Percentiles rank a stretch among this genome's conserved stretches.
These are phyloP conservation scores for Cladosporium sp. DNA, from an alignment of 2,329 filamentous ascomycete genomes.

Conservation along the genomic window DNA sequence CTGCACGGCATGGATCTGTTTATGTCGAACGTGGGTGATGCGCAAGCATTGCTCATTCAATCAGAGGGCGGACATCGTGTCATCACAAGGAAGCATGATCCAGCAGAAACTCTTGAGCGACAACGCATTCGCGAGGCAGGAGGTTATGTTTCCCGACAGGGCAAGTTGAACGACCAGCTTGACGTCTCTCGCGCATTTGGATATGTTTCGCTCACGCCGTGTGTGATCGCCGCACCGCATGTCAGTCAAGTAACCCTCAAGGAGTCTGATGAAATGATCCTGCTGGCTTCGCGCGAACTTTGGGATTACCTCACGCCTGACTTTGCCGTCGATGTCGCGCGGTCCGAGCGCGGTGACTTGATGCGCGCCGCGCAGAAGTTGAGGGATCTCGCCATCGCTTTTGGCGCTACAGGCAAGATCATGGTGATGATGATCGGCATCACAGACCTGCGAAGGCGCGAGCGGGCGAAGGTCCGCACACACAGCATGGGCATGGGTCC, in stretches of 20 bases:
- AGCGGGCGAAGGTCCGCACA: constrained; percentile 69
- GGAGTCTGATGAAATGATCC: constrained; percentile 88
- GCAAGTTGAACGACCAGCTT: constrained; percentile 85
- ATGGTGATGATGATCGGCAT: constrained; percentile 99
- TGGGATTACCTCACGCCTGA: constrained; percentile 93
- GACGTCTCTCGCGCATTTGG: constrained; percentile 93
- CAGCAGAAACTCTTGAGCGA: constrained; percentile 77
- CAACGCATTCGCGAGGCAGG: constrained; percentile 89
- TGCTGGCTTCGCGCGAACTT: constrained; percentile 85
- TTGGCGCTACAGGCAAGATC: constrained; percentile 88
- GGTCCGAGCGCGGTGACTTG: constrained; percentile 79
- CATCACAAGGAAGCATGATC: constrained; percentile 88
- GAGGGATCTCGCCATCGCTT: constrained; percentile 89
- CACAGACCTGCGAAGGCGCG: constrained; percentile 80
- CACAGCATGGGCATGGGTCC: constrained; percentile 83
- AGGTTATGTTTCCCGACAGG: constrained; percentile 91
- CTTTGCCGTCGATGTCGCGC: constrained; percentile 84
- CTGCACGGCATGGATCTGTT: constrained; percentile 85
- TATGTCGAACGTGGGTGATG: constrained; percentile 92
- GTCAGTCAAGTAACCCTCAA: constrained; percentile 73
- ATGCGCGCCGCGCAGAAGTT: constrained; percentile 96
- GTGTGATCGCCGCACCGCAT: constrained; percentile 85
- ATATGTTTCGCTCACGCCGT: constrained; percentile 86
- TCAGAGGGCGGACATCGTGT: constrained; percentile 79
- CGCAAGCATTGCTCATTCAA: constrained; percentile 90